phyloP scores from a whole-genome alignment of 2,329 filamentous ascomycete genomes.

The Aspergillus sclerotialis region DNA sequence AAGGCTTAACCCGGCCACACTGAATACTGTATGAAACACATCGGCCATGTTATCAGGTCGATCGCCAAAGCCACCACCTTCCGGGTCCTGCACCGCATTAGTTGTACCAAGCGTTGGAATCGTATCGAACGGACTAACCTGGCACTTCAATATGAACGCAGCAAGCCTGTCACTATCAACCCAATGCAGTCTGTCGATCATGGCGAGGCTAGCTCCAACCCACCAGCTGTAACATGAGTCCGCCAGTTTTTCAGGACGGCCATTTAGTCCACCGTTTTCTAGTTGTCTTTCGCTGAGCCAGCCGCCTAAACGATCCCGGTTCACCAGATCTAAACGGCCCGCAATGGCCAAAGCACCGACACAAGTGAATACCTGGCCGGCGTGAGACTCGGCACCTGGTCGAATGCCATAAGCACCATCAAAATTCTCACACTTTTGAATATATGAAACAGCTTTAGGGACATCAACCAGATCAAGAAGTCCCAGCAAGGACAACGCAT shows the following conservation, averaged over 20 bases:
- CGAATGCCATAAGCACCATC: slow-evolving; percentile 89
- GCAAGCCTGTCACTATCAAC: slow-evolving; percentile 77
- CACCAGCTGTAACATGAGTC: slow-evolving; percentile 99
- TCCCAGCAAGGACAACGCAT: slow-evolving; percentile 76
- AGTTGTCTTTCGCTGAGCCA: slow-evolving; percentile 95
- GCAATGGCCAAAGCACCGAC: slow-evolving; percentile 81
- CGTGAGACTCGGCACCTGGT: slow-evolving; percentile 88
- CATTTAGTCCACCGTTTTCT: slow-evolving; percentile 81
- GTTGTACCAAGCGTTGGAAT: slow-evolving; percentile 1
- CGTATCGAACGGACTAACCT: slow-evolving; percentile 41
- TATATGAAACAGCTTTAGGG: slow-evolving; percentile 68
- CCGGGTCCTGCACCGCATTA: slow-evolving; percentile 53
- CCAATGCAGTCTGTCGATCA: slow-evolving; percentile 85
- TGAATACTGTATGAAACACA: slow-evolving; percentile 92
- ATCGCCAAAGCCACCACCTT: slow-evolving; percentile 80
- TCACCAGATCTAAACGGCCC: slow-evolving; percentile 70
- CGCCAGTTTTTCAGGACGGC: slow-evolving; percentile 87
- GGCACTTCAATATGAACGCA: slow-evolving; percentile 76
- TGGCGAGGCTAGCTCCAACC: slow-evolving; percentile 86
- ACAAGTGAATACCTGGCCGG: slow-evolving; percentile 93
- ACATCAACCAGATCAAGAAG: slow-evolving; percentile 69
- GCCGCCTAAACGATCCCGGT: slow-evolving; percentile 71
- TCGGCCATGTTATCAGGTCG: slow-evolving; percentile 91
- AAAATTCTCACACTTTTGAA: slow-evolving; percentile 81
- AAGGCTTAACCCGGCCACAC: slow-evolving; percentile 78